These are phyloP conservation scores for Seiridium unicorne DNA, from an alignment of 2,329 filamentous ascomycete species.

Conservation along the genomic window DNA sequence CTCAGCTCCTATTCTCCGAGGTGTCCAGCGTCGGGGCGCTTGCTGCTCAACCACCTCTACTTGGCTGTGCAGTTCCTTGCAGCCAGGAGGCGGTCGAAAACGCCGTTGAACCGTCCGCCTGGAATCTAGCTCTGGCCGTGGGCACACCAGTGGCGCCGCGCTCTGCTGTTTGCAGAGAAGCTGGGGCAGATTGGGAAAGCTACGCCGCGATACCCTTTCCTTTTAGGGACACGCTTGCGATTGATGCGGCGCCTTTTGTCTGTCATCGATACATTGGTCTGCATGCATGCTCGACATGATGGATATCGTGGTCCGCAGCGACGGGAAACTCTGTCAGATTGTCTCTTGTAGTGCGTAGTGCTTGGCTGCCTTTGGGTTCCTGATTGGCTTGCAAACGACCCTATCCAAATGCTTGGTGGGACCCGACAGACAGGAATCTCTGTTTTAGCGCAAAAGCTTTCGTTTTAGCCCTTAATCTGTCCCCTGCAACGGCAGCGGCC, in stretches of 20 bases:
- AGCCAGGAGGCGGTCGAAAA: background rate
- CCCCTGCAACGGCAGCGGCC: conserved; percentile 5
- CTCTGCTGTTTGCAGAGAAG: background rate
- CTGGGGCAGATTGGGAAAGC: background rate
- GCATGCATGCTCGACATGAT: background rate
- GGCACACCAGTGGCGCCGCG: background rate
- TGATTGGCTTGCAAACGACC: conserved; percentile 4
- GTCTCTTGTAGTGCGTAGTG: background rate
- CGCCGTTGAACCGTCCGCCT: background rate
- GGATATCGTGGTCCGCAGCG: background rate
- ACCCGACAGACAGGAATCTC: conserved; percentile 10
- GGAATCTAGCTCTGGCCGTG: background rate
- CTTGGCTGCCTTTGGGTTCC: background rate
- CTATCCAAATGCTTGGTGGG: conserved; percentile 3
- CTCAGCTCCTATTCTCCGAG: background rate
- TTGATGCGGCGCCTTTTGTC: background rate
- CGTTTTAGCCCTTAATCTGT: background rate
- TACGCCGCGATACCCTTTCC: background rate
- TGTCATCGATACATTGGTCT: background rate
- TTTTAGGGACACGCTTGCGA: background rate
- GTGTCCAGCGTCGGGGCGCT: background rate
- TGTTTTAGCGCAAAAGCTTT: conserved; percentile 6
- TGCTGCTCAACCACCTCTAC: background rate
- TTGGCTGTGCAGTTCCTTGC: too few relatives aligned
- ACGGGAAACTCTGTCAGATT: background rate